These are phyloP conservation scores for Eucalyptus curtisii DNA, from an alignment of 345 rosid genomes.

Conservation along the genomic window DNA sequence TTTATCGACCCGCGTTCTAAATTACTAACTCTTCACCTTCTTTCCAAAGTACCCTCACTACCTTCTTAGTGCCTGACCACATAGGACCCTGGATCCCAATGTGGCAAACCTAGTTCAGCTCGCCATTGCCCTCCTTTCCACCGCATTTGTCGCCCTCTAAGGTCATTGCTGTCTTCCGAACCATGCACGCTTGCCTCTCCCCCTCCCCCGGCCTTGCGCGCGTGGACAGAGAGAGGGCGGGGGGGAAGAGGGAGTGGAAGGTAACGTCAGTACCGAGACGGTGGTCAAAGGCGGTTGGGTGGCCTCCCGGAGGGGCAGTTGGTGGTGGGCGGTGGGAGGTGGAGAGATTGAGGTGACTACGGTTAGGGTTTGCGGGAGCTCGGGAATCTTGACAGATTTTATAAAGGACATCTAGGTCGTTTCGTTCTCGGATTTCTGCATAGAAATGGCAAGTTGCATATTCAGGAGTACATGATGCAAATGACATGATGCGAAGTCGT, in stretches of 20 bases:
- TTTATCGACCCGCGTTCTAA: neutral
- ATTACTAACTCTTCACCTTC: neutral
- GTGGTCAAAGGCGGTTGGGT: neutral
- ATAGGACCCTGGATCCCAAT: neutral
- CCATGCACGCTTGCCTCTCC: neutral
- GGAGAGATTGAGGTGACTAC: neutral
- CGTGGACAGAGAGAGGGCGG: neutral
- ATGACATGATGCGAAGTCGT: neutral
- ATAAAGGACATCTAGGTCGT: neutral
- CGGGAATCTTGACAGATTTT: neutral
- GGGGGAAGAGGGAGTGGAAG: neutral
- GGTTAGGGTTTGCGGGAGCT: neutral
- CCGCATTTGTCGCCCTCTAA: neutral
- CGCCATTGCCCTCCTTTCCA: neutral
- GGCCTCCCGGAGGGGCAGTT: neutral
- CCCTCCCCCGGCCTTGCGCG: neutral
- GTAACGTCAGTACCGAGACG: neutral
- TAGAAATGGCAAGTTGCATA: neutral
- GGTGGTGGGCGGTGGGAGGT: neutral
- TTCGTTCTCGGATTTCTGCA: neutral
- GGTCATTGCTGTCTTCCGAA: neutral
- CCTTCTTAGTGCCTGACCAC: neutral
- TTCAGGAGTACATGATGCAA: neutral
- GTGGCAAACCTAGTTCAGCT: neutral
- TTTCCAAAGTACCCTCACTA: neutral